Evolutionary conservation across 345 rosid genomes (phyloP), one percentile per base, ranked within the genome.

Genomic region (Ceriops decandra): DNA sequence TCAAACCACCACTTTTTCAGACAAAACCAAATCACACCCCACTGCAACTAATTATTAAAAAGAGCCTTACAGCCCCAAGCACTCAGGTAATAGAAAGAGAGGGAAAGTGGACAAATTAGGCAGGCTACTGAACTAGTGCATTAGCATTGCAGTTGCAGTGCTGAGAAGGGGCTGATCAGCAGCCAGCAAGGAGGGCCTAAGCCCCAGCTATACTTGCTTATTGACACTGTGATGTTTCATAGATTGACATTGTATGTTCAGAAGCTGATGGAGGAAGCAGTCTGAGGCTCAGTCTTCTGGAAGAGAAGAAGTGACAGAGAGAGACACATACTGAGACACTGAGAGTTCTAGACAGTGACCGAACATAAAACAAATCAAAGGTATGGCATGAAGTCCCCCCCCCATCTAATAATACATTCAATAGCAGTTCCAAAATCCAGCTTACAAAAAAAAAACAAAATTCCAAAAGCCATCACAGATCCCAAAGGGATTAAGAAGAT

Each of bases 1-100:
- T 81, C 80, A 77, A 82, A 77, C 81, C 86, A 63, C 74, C 82
- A 76, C 83, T 82, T 86, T 83, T 78, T 75, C 85, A 80, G 84
- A 86, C 85, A 82, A 77, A 63, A 85, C 78, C 86, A 67, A 75
- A 80, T 84, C 86, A 72, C 81, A 74, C 79, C 70, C 52, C 76
- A 46, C 83, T 80, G 81, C 75, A 70, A 71, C 86, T 86, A 78
- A 74, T 84, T 72, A 82, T 86, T 86, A 69, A 59, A 35, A 64
- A 33, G 71, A 73, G 74, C 72, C 75, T 74, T 59, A 72, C 36
- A 33, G 36, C 36, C 49, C 49, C 49, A 42, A 42, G 49, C 49
- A 42, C 49, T 42, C 49, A 47, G 31, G 13, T 24, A 31, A 62
- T 52, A 71, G 24, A 53, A 22, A 22, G 6, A 11, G n/a, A 33